Base-by-base conservation (phyloP, 495 filamentous ascomycete species). In the Sordaria brevicollis region DNA sequence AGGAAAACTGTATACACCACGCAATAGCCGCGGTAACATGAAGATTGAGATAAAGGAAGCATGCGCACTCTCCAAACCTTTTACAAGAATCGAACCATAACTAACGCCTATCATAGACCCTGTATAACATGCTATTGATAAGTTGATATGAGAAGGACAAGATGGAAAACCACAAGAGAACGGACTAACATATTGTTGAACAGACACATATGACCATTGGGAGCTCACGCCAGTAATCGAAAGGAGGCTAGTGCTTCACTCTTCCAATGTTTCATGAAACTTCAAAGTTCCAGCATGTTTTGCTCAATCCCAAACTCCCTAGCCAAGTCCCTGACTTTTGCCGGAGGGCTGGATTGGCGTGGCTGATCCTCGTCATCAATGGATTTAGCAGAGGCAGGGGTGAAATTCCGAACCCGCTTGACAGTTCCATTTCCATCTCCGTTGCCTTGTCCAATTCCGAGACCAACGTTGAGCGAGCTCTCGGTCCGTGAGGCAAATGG, bases 401-500 rank as follows among this genome's bases (percentile, higher is more conserved):
- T 84, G 36, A 85, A 84, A 34, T 80, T 78, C 19, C 81, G 74
- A 65, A 76, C 73, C 19, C 84, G 78, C 71, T 84, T 86, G 34
- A 71, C 65, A 31, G 71, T 70, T 25, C 68, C 21, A 36, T 35
- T 73, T 3, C 25, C 11, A 38, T 35, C 65, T 1, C 62, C 69
- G 2, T 43, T 35, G 66, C 71, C 0, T 13, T 62, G 49, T 17
- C 25, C 72, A 19, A 25, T 17, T 19, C 67, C 39, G 33, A 11
- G 41, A 15, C 35, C 29, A 13, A 34, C 54, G 25, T 62, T 62
- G 49, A 62, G 49, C 21, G 49, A 62, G 49, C 49, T 62, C 25
- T 62, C 25, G 1, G 49, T 62, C 0, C 49, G 49, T 15, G 11
- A 0, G 49, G 5, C 49, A 62, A 62, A 62, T 0, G 49, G 49